Conservation (phyloP, 2,329 filamentous ascomycete species). For the Zymoseptoria tritici region DNA sequence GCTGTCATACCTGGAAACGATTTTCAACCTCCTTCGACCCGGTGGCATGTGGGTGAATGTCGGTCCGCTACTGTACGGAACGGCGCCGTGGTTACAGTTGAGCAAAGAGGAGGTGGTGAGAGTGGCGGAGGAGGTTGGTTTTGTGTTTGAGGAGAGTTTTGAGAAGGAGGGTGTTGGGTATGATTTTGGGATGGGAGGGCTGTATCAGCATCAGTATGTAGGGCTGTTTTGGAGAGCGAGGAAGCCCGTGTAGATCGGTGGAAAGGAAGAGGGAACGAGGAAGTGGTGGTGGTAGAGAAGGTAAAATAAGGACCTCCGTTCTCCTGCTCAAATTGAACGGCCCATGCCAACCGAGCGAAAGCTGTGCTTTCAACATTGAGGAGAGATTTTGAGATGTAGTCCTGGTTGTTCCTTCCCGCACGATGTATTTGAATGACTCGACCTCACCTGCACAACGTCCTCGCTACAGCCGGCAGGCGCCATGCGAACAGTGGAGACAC, state of each 20-base stretch:
- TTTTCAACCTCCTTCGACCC: constrained; percentile 64
- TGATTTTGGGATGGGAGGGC: constrained; percentile 2
- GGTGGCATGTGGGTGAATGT: constrained; percentile 80
- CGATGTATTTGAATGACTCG: too few relatives aligned
- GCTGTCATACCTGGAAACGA: constrained; percentile 76
- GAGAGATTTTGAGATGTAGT: too few relatives aligned
- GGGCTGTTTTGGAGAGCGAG: constrained; percentile 9
- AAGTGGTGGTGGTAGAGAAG: background rate
- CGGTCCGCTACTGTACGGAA: constrained; percentile 64
- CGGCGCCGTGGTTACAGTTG: constrained; percentile 12
- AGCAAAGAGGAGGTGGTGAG: constrained; percentile 12
- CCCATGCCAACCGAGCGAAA: background rate
- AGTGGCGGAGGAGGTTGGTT: constrained; percentile 12
- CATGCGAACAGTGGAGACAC: background rate
- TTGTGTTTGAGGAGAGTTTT: constrained; percentile 7
- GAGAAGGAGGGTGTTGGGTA: constrained; percentile 6
- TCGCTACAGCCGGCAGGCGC: too few relatives aligned
- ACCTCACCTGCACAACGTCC: too few relatives aligned
- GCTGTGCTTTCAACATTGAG: too few relatives aligned
- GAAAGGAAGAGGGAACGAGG: background rate
- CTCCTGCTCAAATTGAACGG: background rate
- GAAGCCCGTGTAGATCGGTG: constrained; percentile 1
- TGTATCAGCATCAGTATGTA: constrained; percentile 8
- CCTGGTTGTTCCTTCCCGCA: too few relatives aligned
- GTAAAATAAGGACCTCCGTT: background rate